Evolutionary conservation across 352 stramenopile species (phyloP), one percentile per base, ranked within the genome.

Genomic region (Globisporangium orthogonon): DNA sequence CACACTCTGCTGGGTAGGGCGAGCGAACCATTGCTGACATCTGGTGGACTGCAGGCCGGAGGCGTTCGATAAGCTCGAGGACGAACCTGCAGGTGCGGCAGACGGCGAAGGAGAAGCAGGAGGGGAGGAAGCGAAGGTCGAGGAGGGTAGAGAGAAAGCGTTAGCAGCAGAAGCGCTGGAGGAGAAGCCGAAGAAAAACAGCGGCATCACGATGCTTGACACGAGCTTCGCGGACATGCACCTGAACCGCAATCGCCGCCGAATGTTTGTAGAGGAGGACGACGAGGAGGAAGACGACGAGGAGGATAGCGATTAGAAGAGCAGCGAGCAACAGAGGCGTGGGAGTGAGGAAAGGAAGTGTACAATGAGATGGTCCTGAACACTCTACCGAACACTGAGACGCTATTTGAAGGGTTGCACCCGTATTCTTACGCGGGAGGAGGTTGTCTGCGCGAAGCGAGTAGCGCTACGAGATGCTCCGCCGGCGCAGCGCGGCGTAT

Each of bases 211-310:
- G 46, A 87, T 89, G 78, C 53, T 80, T 35, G 63, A 76, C 39
- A 70, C 61, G 44, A 67, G 65, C 37, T 78, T 83, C 66, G 73
- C 71, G 7, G 65, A 76, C 46, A 68, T 83, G 51, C 68, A 86
- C 49, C 67, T 89, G 57, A 92, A 92, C 64, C 77, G 76, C 57
- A 92, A 92, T 73, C 83, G 78, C 9, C 78, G 78, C 52, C 82
- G 86, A 30, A 67, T 87, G 46, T 86, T 89, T 31, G 50, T n/a
- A 4, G 50, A 7, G 18, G 79, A 89, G 40, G 77, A 87, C 7
- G 79, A 89, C 48, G 74, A 87, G 29, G 67, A 82, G n/a, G 77
- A 87, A 9, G 79, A 89, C 50, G 74, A 87, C 23, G 67, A 82
- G n/a, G 74, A 86, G 14, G 60, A 65, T 35, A 61, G 54, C 40